phyloP scores from a whole-genome alignment of 225 moss, liverwort and hornwort species.

The Polytrichum formosum region DNA sequence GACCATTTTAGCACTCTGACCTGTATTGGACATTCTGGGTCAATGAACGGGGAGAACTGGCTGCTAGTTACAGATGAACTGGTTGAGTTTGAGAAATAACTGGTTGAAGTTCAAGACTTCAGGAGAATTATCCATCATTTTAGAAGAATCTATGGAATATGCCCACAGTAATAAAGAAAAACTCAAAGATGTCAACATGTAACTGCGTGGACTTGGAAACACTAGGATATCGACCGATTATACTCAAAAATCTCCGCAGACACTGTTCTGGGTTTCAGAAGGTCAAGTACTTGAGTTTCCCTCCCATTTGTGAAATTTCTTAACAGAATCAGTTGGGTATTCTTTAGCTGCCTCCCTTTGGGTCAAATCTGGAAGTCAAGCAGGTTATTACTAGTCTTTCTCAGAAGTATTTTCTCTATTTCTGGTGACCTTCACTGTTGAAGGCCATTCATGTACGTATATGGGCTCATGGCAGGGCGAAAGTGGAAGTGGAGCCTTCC shows the following conservation, averaged over 20 bases:
- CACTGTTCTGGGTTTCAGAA: neutral
- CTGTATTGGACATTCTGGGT: neutral
- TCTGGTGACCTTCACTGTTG: neutral
- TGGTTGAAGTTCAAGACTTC: no score
- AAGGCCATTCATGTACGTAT: neutral
- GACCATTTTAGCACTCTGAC: no score
- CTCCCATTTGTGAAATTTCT: neutral
- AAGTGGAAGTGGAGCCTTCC: constrained; percentile 84
- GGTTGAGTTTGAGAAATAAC: no score
- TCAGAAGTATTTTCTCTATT: neutral
- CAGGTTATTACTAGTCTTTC: neutral
- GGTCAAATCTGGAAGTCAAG: neutral
- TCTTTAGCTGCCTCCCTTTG: neutral
- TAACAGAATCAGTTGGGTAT: neutral
- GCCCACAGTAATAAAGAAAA: no score
- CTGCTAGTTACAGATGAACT: no score
- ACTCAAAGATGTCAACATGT: no score
- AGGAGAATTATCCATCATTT: no score
- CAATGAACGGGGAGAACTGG: no score
- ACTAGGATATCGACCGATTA: no score
- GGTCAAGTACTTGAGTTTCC: neutral
- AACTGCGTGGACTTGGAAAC: no score
- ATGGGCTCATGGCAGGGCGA: constrained; percentile 51
- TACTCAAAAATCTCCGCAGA: no score
- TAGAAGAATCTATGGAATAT: no score